These are phyloP conservation scores for Colletotrichum sp. DNA, from an alignment of 2,329 filamentous ascomycete genomes.

Conservation along the genomic window DNA sequence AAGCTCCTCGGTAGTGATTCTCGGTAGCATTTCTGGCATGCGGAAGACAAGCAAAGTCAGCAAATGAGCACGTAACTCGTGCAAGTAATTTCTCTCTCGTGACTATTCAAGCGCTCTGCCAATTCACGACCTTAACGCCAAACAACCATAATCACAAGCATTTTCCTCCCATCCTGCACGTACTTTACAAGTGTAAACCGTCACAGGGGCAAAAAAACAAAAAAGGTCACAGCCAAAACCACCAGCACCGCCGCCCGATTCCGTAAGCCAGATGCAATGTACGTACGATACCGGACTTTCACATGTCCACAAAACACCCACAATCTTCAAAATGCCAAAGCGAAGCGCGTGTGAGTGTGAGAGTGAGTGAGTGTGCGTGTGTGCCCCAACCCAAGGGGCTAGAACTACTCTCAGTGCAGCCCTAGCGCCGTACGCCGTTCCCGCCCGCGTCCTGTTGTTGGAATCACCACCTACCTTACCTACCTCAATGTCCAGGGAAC, in stretches of 20 bases:
- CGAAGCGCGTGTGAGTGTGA: not conserved
- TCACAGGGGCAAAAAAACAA: not conserved
- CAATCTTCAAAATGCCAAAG: not conserved
- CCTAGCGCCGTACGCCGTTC: not conserved
- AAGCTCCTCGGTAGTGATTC: not conserved
- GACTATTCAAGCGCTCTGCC: not conserved
- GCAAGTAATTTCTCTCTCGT: not conserved
- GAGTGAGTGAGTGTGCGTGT: not conserved
- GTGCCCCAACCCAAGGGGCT: not conserved
- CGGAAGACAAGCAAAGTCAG: too few relatives aligned
- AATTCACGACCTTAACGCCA: not conserved
- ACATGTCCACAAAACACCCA: not conserved
- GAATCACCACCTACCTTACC: not conserved
- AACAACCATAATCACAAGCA: not conserved
- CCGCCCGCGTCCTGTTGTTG: not conserved
- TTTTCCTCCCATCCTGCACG: not conserved
- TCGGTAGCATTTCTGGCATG: not conserved
- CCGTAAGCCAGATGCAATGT: not conserved
- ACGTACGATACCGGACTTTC: conserved; percentile 9
- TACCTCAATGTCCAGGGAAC: not conserved
- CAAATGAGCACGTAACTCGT: too few relatives aligned
- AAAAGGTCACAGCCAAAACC: not conserved
- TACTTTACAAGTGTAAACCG: not conserved
- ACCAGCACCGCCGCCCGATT: not conserved
- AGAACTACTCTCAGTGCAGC: not conserved